Base-by-base conservation (phyloP, 768 basidiomycete genomes). In the Tylopilus vinaceipallidus region DNA sequence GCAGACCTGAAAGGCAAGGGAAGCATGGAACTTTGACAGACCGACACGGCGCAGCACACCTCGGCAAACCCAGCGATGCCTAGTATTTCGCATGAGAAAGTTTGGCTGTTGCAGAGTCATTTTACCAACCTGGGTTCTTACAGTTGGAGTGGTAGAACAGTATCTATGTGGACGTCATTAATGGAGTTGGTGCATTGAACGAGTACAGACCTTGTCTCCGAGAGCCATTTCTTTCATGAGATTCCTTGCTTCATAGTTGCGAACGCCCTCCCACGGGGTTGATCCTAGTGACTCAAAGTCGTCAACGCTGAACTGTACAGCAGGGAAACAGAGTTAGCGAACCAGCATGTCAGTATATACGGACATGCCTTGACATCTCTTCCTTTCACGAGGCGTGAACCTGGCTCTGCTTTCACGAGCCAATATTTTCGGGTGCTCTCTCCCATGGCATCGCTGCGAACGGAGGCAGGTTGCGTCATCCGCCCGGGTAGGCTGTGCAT, bases 101-200 rank as follows among this genome's bases (percentile, higher is more conserved):
- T 49, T 42, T 49, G 42, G 23, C 5, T 17, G 0, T 35, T n/a
- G 41, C 4, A 20, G 16, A 10, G 4, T 33, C 22, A 11, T 12
- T 34, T 40, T 36, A 47, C 75, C 47, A 47, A 86, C 89, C 89
- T 63, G 90, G 90, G 43, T 60, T 79, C 70, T 88, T 92, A 69
- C 87, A 90, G 61, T 88, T 94, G 7, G 89, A 91, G 59, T 91
- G 89, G 64, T 93, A 93, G 67, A 93, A 91, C 38, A 91, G 67
- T 38, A 88, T 83, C 89, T 91, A 13, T 33, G 44, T 24, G n/a
- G 46, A n/a, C 29, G 39, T 46, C 40, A 49, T 27, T 22, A 37
- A 13, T 16, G 29, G 41, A 22, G 13, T 11, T 26, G 37, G 32
- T 22, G 6, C 16, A 40, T 13, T 36, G 24, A 19, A 42, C n/a